Base-by-base conservation (phyloP, 2,329 filamentous ascomycete species). In the Phaeosphaeria sp. region DNA sequence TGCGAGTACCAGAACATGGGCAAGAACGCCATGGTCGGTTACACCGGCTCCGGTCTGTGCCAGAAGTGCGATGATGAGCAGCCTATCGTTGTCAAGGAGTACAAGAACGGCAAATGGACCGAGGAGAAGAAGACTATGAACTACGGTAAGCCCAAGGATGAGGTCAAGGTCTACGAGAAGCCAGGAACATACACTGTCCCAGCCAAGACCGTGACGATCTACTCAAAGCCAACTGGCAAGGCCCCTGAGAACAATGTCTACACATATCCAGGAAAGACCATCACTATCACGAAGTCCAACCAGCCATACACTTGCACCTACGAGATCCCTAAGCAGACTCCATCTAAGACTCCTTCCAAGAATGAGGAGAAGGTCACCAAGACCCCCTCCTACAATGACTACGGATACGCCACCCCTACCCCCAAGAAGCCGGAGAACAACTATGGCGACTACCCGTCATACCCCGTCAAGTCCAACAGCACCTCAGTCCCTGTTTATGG, bases 201-300 rank as follows among this genome's bases (percentile, higher is more conserved):
- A 2, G 65, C 63, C 27, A 68, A 71, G 55, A 66, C 69, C 25
- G 55, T 72, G 55, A 70, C 66, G 10, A 57, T 72, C 43, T 62
- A 72, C 44, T 54, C 66, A 47, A 64, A 60, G 39, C 25, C 46
- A n/a, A 54, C 72, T 27, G 72, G 71, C 27, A 62, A 64, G 46
- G 49, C 41, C 15, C 22, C 70, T 59, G 43, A 59, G 15, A 60
- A 69, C 0, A 68, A 71, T 51, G 63, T 73, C 25, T 74, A 74
- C 63, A 64, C 68, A 52, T 64, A 73, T 55, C 43, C 57, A 11
- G 60, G 58, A 0, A 64, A 72, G 62, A 72, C 67, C n/a, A 63
- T 74, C 50, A 75, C 70, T n/a, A 65, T 74, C 63, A 75, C 71
- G 56, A 72, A 72, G 61, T 43, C 67, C 17, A 50, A 65, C 46